Percentiles rank a stretch among this genome's conserved stretches.
These are phyloP conservation scores for Ogataea ramenticola DNA, from an alignment of 805 yeast species.

Conservation along the genomic window DNA sequence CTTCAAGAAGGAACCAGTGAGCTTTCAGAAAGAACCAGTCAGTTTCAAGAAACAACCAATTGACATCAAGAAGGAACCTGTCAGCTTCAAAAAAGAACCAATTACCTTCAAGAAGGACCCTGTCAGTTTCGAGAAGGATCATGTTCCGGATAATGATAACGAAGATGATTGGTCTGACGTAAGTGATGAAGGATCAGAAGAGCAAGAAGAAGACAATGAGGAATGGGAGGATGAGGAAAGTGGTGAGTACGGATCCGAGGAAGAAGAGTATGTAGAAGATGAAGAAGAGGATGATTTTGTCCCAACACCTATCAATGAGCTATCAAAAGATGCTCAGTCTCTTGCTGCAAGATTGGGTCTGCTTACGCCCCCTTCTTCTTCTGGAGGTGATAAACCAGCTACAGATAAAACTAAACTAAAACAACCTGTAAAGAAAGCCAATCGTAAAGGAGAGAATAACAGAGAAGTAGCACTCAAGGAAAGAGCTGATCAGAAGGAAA, in stretches of 20 bases:
- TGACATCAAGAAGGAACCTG: neutral
- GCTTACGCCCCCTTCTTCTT: neutral
- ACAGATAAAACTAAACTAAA: neutral
- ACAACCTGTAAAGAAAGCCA: neutral
- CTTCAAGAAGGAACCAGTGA: neutral
- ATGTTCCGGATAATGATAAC: no score
- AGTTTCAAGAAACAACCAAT: neutral
- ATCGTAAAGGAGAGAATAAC: neutral
- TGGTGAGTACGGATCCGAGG: neutral
- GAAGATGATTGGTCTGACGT: neutral
- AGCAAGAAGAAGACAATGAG: neutral
- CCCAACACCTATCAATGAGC: neutral
- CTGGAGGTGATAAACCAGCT: neutral
- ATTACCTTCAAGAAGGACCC: neutral
- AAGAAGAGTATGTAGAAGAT: slow-evolving; percentile 1
- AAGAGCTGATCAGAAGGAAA: neutral
- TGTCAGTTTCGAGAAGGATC: no score
- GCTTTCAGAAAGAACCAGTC: neutral
- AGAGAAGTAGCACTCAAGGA: neutral
- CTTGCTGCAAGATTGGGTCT: slow-evolving; percentile 2
- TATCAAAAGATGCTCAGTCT: neutral
- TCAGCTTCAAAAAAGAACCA: neutral
- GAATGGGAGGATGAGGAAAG: neutral
- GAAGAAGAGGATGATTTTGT: neutral
- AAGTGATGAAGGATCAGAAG: neutral